Evolutionary conservation across 305 asterid species (phyloP).

Genomic region (Andrographis paniculata): DNA sequence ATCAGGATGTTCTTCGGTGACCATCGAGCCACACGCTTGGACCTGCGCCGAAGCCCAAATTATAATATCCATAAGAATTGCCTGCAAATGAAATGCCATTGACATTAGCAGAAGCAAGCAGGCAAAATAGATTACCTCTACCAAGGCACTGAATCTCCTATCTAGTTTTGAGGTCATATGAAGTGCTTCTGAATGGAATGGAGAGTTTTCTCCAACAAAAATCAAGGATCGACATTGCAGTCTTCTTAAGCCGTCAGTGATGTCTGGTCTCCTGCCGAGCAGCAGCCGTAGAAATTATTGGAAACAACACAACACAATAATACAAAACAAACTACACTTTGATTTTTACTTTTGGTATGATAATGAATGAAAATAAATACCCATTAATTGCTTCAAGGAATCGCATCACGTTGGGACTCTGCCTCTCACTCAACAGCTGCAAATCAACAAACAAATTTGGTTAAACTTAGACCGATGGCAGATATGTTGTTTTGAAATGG

Average conservation of each 20-base stretch:
- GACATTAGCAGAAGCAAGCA: not conserved
- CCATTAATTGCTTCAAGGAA: constrained; percentile 83
- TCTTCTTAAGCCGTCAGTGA: constrained; percentile 52
- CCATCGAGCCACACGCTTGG: constrained; percentile 91
- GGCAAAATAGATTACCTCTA: constrained; percentile 50
- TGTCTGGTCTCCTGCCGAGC: constrained; percentile 77
- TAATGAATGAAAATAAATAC: constrained; percentile 29
- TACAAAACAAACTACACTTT: constrained; percentile 15
- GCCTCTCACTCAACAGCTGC: constrained; percentile 95
- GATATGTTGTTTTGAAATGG: too few species aligned
- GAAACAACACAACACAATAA: too few species aligned
- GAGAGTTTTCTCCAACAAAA: constrained; percentile 85
- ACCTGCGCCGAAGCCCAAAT: too few species aligned
- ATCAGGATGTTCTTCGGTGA: constrained; percentile 95
- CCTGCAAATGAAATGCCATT: too few species aligned
- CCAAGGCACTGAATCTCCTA: constrained; percentile 90
- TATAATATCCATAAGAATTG: too few species aligned
- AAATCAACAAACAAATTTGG: constrained; percentile 16
- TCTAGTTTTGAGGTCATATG: constrained; percentile 94
- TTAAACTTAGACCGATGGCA: constrained; percentile 17
- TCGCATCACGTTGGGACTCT: constrained; percentile 80
- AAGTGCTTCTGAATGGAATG: constrained; percentile 83
- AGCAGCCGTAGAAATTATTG: too few species aligned
- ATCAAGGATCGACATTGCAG: constrained; percentile 76
- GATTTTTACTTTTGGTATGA: constrained; percentile 8